These are phyloP conservation scores for Eimeria nieschulzi DNA, from an alignment of 169 alveolate species.

Conservation along the genomic window DNA sequence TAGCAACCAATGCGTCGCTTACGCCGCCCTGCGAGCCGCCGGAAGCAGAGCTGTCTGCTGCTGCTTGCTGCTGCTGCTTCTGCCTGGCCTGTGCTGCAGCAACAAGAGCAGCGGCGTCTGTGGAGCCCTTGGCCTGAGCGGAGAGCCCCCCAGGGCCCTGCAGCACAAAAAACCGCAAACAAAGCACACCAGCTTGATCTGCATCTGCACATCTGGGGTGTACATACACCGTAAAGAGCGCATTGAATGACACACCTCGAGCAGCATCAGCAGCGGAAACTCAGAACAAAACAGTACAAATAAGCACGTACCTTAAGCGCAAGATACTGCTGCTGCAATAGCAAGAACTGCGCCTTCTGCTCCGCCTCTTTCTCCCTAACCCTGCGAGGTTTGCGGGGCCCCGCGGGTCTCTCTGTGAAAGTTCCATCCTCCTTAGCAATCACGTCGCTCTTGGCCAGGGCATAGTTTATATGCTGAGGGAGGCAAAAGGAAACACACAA, in stretches of 20 bases:
- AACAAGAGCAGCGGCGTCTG: constrained; percentile 42
- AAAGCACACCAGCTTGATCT: neutral
- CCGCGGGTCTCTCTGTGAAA: constrained; percentile 81
- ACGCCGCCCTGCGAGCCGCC: constrained; percentile 34
- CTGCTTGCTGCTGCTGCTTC: constrained; percentile 54
- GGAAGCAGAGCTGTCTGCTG: constrained; percentile 12
- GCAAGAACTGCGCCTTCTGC: constrained; percentile 80
- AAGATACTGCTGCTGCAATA: constrained; percentile 78
- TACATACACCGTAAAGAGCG: no score
- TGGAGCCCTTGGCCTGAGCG: constrained; percentile 26
- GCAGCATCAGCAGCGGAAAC: constrained; percentile 75
- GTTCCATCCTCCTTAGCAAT: constrained; percentile 86
- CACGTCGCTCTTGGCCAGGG: constrained; percentile 85
- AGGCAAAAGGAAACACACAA: neutral
- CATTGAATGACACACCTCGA: neutral
- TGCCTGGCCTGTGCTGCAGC: constrained; percentile 46
- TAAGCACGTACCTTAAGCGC: constrained; percentile 38
- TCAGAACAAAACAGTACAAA: constrained; percentile 26
- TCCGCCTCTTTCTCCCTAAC: constrained; percentile 83
- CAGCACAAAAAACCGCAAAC: neutral
- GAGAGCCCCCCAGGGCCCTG: constrained; percentile 20
- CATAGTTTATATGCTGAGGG: constrained; percentile 82
- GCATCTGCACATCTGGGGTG: no score
- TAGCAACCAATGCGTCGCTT: neutral
- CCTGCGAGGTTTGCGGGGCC: constrained; percentile 86